A percentile compares a stretch with the other conserved stretches of the same genome.
phyloP scores from a whole-genome alignment of 225 moss, liverwort and hornwort genomes.

The Marchantia polymorpha region DNA sequence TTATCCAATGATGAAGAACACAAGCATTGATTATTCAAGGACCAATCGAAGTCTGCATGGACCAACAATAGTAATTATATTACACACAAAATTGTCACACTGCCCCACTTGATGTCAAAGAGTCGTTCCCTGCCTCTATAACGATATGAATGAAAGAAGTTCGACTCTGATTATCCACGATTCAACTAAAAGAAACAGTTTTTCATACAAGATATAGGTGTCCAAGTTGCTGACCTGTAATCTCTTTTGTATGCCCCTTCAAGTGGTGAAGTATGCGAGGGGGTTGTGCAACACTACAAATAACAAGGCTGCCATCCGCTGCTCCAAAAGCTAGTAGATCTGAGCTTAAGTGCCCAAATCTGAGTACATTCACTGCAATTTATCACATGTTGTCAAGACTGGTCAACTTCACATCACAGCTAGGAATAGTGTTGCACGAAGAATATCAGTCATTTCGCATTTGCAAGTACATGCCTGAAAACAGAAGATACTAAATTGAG shows the following conservation, averaged over 20 bases:
- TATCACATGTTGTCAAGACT: not conserved
- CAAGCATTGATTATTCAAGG: slow-evolving; percentile 82
- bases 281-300: slow-evolving; percentile 72
- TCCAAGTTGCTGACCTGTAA: slow-evolving; percentile 46
- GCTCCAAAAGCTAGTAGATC: slow-evolving; percentile 84
- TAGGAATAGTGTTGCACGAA: not conserved
- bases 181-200: not conserved
- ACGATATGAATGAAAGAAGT: not conserved
- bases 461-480: no score
- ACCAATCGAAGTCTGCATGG: slow-evolving; percentile 80
- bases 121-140: not conserved
- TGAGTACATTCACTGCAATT: slow-evolving; percentile 71
- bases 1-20: slow-evolving; percentile 90
- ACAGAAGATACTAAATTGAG: no score
- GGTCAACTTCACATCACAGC: not conserved
- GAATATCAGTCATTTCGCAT: no score
- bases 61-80: not conserved
- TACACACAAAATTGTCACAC: not conserved
- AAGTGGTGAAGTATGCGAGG: slow-evolving; percentile 76
- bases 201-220: not conserved
- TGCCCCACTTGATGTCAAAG: not conserved
- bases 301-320: slow-evolving; percentile 70
- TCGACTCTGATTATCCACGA: no score
- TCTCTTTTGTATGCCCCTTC: slow-evolving; percentile 82
- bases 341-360: slow-evolving; percentile 92